Base-by-base conservation (phyloP, 2,329 filamentous ascomycete species). In the Talaromyces sp. region DNA sequence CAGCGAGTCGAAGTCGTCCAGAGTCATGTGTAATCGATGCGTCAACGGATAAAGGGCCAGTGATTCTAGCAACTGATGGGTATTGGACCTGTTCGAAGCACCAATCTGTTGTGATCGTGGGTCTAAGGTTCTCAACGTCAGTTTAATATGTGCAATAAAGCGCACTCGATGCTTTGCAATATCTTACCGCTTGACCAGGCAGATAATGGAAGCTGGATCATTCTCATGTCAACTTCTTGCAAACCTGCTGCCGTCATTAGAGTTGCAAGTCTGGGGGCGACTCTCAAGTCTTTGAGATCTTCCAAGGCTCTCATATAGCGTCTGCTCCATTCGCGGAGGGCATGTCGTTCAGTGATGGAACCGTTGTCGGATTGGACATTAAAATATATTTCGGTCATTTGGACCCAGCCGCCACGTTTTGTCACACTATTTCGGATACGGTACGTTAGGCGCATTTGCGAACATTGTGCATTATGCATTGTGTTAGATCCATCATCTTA, bases 341-440 rank as follows among this genome's bases (percentile, higher is more conserved):
- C 89, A 73, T 90, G 85, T 61, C 84, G 84, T 60, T 88, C 83
- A 11, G 86, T 88, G 70, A 95, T 79, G n/a, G 86, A 87, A 5
- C 92, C 92, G 71, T 91, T 96, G 70, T 94, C 88, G 0, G 92
- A 96, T 75, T 96, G 93, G 31, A 91, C 88, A 68, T 92, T 92
- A 75, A 89, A 89, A 72, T 96, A 92, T 71, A 93, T 85, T 73
- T 97, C 93, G n/a, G 91, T 86, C 84, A 96, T 88, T 73, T 97
- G 92, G 66, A 90, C 85, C 92, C 92, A 97, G 1, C 93, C 93
- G 2, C 88, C 90, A 6, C 88, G 89, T 60, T 87, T 89, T 67
- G 93, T 80, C 1, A 76, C 74, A 68, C 75, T 77, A 62, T 57
- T 57, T 24, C 16, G 43, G 19, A 58, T n/a, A 41, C 59, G 14